A percentile compares a stretch with the other conserved stretches of the same genome.
Evolutionary conservation across 2,329 filamentous ascomycete species (phyloP).

Genomic region (Ophiostoma triangulosporum): DNA sequence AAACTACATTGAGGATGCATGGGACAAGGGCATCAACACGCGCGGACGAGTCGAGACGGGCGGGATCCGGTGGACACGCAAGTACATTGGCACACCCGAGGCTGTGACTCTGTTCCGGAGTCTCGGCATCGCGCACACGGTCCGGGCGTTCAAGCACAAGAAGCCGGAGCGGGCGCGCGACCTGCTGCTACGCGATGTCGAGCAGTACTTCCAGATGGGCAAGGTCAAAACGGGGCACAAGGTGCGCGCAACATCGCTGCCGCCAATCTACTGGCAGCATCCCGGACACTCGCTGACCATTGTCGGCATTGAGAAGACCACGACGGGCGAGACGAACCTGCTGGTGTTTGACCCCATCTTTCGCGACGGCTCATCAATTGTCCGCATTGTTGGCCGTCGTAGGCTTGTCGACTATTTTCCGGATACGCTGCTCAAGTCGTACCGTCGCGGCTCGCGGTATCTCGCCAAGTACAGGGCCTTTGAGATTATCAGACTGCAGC

Average conservation of each 20-base stretch:
- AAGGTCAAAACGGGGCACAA: constrained; percentile 38
- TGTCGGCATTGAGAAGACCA: constrained; percentile 62
- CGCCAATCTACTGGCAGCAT: constrained; percentile 86
- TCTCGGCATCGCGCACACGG: constrained; percentile 54
- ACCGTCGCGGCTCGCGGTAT: constrained; percentile 57
- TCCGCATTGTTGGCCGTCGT: constrained; percentile 36
- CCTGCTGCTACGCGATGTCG: constrained; percentile 52
- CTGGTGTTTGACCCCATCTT: constrained; percentile 85
- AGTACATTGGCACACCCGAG: constrained; percentile 91
- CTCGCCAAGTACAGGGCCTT: constrained; percentile 61
- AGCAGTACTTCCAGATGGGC: constrained; percentile 58
- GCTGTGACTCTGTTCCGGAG: constrained; percentile 66
- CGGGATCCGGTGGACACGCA: constrained; percentile 74
- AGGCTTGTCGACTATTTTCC: constrained; percentile 31
- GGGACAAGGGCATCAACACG: constrained; percentile 72
- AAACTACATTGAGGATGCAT: constrained; percentile 73
- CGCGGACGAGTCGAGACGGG: constrained; percentile 70
- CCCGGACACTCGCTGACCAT: constrained; percentile 83
- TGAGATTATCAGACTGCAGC: constrained; percentile 51
- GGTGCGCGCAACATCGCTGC: constrained; percentile 56
- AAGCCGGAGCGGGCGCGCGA: constrained; percentile 34
- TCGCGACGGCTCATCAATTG: constrained; percentile 51
- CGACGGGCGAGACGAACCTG: constrained; percentile 51
- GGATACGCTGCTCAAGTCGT: constrained; percentile 49
- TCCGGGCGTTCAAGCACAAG: constrained; percentile 43